Base-by-base conservation (phyloP, 2,329 filamentous ascomycete species). In the Fusarium nisikadoi region DNA sequence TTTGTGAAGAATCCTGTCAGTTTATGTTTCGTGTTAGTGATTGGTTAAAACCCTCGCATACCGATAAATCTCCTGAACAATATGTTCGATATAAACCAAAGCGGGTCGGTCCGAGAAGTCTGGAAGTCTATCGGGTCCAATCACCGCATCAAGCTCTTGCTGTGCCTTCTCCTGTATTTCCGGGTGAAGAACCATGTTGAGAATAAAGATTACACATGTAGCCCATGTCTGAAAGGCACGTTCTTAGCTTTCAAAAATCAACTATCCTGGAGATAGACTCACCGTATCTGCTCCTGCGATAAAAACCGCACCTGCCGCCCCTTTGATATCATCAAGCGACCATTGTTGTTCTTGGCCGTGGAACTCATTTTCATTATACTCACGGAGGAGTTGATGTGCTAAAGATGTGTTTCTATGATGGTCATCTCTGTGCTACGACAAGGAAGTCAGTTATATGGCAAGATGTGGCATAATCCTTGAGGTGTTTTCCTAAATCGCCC, bases 251-350 rank as follows among this genome's bases (percentile, higher is more conserved):
- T 55, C 56, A 70, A 77, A 52, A 76, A 71, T 73, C 68, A 76
- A 73, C 52, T 41, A 33, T 53, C 31, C n/a, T 41, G 17, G n/a
- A 50, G n/a, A 29, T n/a, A 17, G 23, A 70, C 78, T 66, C 58
- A 79, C 78, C 29, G 84, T 84, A 69, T 86, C 82, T 33, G 81
- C 80, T n/a, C 85, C 85, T 20, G 85, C 85, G 64, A 85, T 84
- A 69, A 84, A 86, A 45, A 87, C 81, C 11, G 86, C 84, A 1
- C 84, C 86, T 4, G 84, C 81, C 7, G 85, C 85, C 33, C 85
- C 85, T 74, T 86, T 85, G 73, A 87, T 84, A 68, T 86, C 84
- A 19, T 81, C 81, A 20, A 84, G 76, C 2, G 81, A 66, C 76
- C 76, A 78, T n/a, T 72, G 65, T 58, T 76, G 67, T 16, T 67